Evolutionary conservation across 495 filamentous ascomycete genomes (phyloP), one percentile per base, ranked within the genome.

Genomic region (Aspergillus conjunctus): DNA sequence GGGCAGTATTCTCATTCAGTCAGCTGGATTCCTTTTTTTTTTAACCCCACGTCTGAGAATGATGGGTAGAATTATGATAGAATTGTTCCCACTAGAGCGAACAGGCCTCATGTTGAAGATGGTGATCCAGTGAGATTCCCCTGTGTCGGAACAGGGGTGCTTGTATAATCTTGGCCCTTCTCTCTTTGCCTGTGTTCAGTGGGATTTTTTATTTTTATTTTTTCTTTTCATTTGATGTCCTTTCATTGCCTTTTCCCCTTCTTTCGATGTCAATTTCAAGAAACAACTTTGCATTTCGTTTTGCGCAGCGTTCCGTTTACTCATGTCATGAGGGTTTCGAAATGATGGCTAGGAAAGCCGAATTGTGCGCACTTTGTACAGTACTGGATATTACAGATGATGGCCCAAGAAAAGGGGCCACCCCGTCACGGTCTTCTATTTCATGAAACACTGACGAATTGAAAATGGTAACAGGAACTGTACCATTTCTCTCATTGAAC

Each of bases 1-100:
- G 62, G 41, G 46, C 57, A 33, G 55, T 58, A 51, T 57, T 49
- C 56, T 37, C 41, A 56, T 32, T 43, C 10, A 54, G 49, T 51
- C 55, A 51, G 5, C 22, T 51, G 46, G 26, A 4, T 12, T 60
- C 15, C 10, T 32, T 20, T 44, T 48, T 26, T 51, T 32, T 51
- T 59, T 51, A 50, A 39, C 21, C 55, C 59, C 30, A 34, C 56
- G 51, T 63, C 65, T 31, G 55, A 56, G 32, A 61, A 59, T 31
- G 59, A 51, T 51, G 44, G 51, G 26, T 58, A 59, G 30, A 59
- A 48, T 43, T 32, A n/a, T 12, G 45, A 66, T 59, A 58, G 55
- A 66, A 20, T 52, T 6, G 2, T 12, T 41, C 21, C 32, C 49
- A 32, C 32, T 10, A 31, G 26, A 18, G 44, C 44, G 56, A 45